These are phyloP conservation scores for Erucastrum elatum DNA, from an alignment of 345 rosid species.

Conservation along the genomic window DNA sequence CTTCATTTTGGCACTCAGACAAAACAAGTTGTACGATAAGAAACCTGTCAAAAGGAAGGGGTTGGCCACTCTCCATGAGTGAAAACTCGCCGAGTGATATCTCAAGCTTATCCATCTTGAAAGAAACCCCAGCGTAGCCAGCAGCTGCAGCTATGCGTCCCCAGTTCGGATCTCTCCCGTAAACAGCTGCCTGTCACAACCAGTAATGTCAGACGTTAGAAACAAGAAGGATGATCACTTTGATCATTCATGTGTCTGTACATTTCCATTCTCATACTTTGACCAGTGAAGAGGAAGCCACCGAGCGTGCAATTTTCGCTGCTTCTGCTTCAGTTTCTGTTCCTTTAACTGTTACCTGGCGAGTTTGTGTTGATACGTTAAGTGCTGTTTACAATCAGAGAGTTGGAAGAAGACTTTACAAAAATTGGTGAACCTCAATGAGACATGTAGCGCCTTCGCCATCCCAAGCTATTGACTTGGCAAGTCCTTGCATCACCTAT, in stretches of 20 bases:
- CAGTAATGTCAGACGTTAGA: neutral
- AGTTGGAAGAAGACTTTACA: neutral
- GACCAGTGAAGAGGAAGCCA: constrained; percentile 93
- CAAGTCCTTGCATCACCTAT: constrained; percentile 99
- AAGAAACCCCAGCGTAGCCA: constrained; percentile 77
- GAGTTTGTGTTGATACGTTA: neutral
- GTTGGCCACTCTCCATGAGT: constrained; percentile 92
- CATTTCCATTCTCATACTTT: constrained; percentile 47
- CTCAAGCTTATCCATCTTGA: constrained; percentile 55
- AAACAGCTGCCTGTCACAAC: constrained; percentile 75
- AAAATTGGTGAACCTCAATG: constrained; percentile 49
- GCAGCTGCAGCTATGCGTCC: constrained; percentile 97
- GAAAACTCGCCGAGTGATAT: constrained; percentile 77
- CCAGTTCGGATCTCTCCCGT: constrained; percentile 98
- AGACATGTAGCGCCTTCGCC: constrained; percentile 99
- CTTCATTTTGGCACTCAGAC: neutral
- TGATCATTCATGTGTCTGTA: neutral
- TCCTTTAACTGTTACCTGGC: constrained; percentile 62
- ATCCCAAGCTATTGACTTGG: constrained; percentile 99
- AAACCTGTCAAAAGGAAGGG: constrained; percentile 62
- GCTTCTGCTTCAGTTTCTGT: constrained; percentile 73
- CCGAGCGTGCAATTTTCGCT: constrained; percentile 85
- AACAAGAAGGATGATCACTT: constrained; percentile 9
- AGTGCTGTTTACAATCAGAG: neutral
- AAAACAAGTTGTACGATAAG: neutral